Evolutionary conservation across 2,329 filamentous ascomycete genomes (phyloP), one percentile per base, ranked within the genome.

Genomic region (Aspergillus clavatus): DNA sequence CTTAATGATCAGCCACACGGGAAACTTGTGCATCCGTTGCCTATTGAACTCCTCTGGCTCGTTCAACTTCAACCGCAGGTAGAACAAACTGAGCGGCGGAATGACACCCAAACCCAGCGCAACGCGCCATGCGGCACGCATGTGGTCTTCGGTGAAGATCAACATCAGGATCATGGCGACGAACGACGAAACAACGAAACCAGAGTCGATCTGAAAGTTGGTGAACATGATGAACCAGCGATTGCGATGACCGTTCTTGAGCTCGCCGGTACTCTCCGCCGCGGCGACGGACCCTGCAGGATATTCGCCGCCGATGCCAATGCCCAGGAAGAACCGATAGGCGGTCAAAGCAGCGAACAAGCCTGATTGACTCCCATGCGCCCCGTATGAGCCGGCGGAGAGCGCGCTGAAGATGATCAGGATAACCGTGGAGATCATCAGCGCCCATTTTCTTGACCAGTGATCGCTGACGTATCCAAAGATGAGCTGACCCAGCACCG

Each of bases 171-270:
- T 72, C 68, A 83, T 82, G 0, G 89, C 87, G 1, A 93, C 81
- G 50, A 95, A 81, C 0, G 87, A 83, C 7, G 87, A 83, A 44
- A 91, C 74, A 1, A 94, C 86, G 53, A 94, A 95, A 1, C 87
- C 89, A 42, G 82, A 79, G 61, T 94, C 87, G 48, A 95, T 94
- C 74, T 89, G 86, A 19, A 86, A 81, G 67, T 94, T 94, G 38
- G 87, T 95, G 66, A 93, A 94, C 53, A 95, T 75, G 57, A 91
- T 87, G 62, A 90, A 96, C 88, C 89, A 95, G 29, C 86, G 77
- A 62, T 96, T 91, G n/a, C 90, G 77, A 12, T 85, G 84, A 8
- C 90, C 90, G 12, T 71, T 67, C 65, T 89, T 88, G 47, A 96
- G 74, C 62, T 94, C 88, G 18, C 87, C 87, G 0, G 85, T 90